Base-by-base conservation (phyloP, 805 yeast genomes). In the Saturnispora serradocipensis region DNA sequence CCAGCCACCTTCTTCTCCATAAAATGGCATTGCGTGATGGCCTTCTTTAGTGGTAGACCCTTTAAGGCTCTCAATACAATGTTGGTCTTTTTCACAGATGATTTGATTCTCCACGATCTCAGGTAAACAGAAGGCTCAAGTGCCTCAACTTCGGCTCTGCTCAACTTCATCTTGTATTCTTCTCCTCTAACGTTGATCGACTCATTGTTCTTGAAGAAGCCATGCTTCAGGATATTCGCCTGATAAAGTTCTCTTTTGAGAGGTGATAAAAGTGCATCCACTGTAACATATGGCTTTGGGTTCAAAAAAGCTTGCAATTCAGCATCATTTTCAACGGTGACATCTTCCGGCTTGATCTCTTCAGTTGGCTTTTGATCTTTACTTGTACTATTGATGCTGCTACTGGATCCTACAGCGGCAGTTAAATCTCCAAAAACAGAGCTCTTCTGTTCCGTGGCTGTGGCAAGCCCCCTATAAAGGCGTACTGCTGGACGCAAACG, bases 1-100 rank as follows among this genome's bases (percentile, higher is more conserved):
- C 83, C 76, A 32, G 95, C 79, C 67, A 89, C 78, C 60, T 84
- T 80, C 70, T 88, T 88, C 46, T 82, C 76, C 65, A 82, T 80
- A 73, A 91, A 91, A 67, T 91, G 97, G 59, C 90, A 82, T 70
- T 90, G 97, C 40, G 91, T 88, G 59, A 91, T 85, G 49, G 97
- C 98, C 43, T 78, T 79, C 59, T 81, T 78, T 35, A 87, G 80
- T 49, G 80, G 76, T 68, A 86, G 70, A 34, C 84, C 84, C 52
- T 87, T 77, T 53, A 90, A 77, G 62, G 89, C 79, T 58, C 97
- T 76, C 57, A 87, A 73, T 46, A 88, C 85, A 39, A 81, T 72
- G 10, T 88, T 88, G 44, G 93, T 88, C 70, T 91, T 91, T 69
- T 91, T 91, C 73, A 84, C 78, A 5, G 95, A 83, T n/a, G 90